These are phyloP conservation scores for Aspergillus sp. DNA, from an alignment of 2,329 filamentous ascomycete genomes.

Conservation along the genomic window DNA sequence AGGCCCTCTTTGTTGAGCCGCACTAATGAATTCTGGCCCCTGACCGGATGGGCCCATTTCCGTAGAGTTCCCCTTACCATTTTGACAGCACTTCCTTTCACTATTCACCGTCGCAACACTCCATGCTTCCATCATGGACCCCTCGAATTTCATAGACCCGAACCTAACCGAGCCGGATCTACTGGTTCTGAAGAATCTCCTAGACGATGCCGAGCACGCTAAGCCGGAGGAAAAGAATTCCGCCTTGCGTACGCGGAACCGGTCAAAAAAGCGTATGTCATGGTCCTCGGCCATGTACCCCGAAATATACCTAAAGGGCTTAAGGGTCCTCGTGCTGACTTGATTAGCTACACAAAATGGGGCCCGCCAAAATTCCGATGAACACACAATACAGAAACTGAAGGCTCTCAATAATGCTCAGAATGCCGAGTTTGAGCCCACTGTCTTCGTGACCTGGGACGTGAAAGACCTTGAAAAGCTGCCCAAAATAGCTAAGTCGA, in stretches of 20 bases:
- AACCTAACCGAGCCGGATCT: conserved; percentile 40
- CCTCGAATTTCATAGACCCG: conserved; percentile 30
- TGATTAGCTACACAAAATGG: conserved; percentile 8
- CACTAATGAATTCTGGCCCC: neutral
- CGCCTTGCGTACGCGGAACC: neutral
- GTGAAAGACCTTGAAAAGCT: conserved; percentile 45
- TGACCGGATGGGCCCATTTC: conserved; percentile 1
- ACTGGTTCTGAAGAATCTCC: conserved; percentile 40
- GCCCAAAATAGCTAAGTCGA: conserved; percentile 44
- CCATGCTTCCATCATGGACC: conserved; percentile 24
- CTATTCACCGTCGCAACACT: neutral
- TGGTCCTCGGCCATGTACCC: neutral
- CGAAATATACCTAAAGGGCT: neutral
- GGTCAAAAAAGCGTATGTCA: neutral
- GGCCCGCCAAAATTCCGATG: neutral
- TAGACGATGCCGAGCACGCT: conserved; percentile 28
- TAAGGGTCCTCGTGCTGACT: conserved; percentile 2
- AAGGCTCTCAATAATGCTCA: conserved; percentile 52
- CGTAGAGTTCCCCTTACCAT: neutral
- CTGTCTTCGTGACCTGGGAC: conserved; percentile 56
- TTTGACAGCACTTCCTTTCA: neutral
- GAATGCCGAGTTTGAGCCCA: conserved; percentile 53
- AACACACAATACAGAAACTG: conserved; percentile 43
- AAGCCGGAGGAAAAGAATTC: neutral
- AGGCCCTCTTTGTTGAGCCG: neutral